phyloP scores from a whole-genome alignment of 208 protist genomes.

The Leishmania aethiopica region DNA sequence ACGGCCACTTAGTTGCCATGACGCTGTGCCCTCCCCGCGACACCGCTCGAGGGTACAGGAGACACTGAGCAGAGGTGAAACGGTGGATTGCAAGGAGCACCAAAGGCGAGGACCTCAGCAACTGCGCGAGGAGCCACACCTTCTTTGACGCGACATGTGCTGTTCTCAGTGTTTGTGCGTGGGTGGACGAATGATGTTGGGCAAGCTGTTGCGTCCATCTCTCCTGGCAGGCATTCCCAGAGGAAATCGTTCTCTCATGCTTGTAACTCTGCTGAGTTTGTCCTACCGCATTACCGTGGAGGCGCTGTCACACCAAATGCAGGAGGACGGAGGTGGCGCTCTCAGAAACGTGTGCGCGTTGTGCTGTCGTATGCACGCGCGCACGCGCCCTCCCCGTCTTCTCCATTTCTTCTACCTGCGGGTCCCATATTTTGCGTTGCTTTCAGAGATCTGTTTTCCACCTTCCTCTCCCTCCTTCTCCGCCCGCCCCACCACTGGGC shows the following conservation, averaged over 20 bases:
- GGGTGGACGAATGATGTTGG: neutral
- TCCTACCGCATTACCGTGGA: neutral
- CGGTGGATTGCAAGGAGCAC: neutral
- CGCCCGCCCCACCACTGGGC: neutral
- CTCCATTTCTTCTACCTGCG: neutral
- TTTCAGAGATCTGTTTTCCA: neutral
- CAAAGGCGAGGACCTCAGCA: neutral
- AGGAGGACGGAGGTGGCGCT: neutral
- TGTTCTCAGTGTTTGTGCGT: neutral
- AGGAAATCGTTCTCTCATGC: neutral
- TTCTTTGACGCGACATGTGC: neutral
- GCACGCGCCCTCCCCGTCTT: neutral
- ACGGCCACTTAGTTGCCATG: constrained; percentile 40
- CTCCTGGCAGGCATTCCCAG: neutral
- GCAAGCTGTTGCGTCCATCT: neutral
- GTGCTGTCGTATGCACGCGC: neutral
- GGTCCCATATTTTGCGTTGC: neutral
- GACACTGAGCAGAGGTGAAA: neutral
- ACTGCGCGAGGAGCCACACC: neutral
- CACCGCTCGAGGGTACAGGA: neutral
- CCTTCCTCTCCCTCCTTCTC: neutral
- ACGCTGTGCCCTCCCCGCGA: constrained; percentile 5
- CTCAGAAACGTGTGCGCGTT: neutral
- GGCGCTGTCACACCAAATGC: neutral
- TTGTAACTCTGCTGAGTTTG: neutral